These are phyloP conservation scores for Leccinum fibrillosum DNA, from an alignment of 768 basidiomycete genomes.

Conservation along the genomic window DNA sequence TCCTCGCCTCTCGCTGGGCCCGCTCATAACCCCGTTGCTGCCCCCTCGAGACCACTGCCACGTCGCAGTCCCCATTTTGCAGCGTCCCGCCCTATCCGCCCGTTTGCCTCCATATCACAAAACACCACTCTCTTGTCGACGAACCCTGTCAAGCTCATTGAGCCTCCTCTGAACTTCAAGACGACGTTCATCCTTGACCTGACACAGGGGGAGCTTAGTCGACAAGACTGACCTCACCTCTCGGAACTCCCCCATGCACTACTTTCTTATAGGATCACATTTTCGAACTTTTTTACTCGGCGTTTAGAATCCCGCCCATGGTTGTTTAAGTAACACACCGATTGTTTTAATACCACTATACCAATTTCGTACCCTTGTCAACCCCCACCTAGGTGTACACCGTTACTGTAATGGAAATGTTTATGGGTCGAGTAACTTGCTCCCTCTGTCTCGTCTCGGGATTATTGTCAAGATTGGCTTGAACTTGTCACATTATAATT, in stretches of 20 bases:
- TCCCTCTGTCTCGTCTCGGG: neutral
- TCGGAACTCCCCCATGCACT: neutral
- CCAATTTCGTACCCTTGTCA: neutral
- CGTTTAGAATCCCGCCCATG: conserved; percentile 14
- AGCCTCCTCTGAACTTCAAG: conserved; percentile 71
- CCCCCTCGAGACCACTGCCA: conserved; percentile 32
- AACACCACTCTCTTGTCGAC: conserved; percentile 24
- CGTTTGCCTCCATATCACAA: conserved; percentile 62
- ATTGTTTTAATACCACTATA: conserved; percentile 15
- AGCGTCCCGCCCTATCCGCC: conserved; percentile 71
- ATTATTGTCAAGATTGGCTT: neutral
- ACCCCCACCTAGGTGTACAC: neutral
- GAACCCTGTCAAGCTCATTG: conserved; percentile 70
- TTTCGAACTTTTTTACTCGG: conserved; percentile 14
- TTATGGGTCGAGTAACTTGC: neutral
- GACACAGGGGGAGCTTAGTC: conserved; percentile 79
- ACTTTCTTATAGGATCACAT: neutral
- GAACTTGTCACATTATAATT: neutral
- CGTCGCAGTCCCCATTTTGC: conserved; percentile 57
- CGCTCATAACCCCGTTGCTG: conserved; percentile 31
- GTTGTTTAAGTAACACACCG: conserved; percentile 19
- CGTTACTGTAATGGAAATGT: conserved; percentile 2
- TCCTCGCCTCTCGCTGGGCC: conserved; percentile 63
- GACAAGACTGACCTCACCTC: conserved; percentile 46
- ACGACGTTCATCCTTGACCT: conserved; percentile 73